Evolutionary conservation across 345 rosid genomes (phyloP).

Genomic region (Turritis glabra): DNA sequence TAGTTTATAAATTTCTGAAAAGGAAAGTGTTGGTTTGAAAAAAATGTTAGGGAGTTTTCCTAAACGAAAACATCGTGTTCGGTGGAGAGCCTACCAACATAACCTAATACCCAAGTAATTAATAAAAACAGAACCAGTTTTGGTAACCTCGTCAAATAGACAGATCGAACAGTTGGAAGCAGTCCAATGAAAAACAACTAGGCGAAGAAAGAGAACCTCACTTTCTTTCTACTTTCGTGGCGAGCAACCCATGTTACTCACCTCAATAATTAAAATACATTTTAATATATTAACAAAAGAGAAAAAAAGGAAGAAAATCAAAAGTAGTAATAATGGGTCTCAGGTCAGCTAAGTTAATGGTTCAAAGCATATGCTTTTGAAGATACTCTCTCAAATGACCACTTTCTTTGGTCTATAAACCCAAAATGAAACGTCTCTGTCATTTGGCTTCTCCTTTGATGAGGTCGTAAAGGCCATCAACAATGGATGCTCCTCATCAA

Average conservation of each 20-base stretch:
- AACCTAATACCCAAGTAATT: neutral
- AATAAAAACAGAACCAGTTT: neutral
- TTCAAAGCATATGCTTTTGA: constrained; percentile 37
- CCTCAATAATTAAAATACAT: neutral
- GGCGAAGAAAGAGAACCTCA: constrained; percentile 13
- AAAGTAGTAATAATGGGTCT: constrained; percentile 33
- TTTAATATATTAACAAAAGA: neutral
- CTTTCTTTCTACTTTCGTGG: constrained; percentile 22
- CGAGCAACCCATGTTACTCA: constrained; percentile 28
- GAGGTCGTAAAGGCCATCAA: constrained; percentile 34
- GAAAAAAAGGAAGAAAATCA: neutral
- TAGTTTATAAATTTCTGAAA: neutral
- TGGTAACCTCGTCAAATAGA: constrained; percentile 24
- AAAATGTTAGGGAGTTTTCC: neutral
- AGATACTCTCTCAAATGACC: constrained; percentile 20
- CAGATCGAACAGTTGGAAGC: constrained; percentile 4
- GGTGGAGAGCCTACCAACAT: constrained; percentile 6
- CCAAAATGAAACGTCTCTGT: constrained; percentile 12
- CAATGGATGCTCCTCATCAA: constrained; percentile 29
- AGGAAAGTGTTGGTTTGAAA: neutral
- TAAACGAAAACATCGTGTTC: constrained; percentile 1
- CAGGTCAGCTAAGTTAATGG: constrained; percentile 40
- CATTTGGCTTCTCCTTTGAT: constrained; percentile 31
- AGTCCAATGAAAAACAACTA: constrained; percentile 21
- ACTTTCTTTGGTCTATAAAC: constrained; percentile 31